Base-by-base conservation (phyloP, 495 filamentous ascomycete genomes). In the Aspergillus homomorphus region DNA sequence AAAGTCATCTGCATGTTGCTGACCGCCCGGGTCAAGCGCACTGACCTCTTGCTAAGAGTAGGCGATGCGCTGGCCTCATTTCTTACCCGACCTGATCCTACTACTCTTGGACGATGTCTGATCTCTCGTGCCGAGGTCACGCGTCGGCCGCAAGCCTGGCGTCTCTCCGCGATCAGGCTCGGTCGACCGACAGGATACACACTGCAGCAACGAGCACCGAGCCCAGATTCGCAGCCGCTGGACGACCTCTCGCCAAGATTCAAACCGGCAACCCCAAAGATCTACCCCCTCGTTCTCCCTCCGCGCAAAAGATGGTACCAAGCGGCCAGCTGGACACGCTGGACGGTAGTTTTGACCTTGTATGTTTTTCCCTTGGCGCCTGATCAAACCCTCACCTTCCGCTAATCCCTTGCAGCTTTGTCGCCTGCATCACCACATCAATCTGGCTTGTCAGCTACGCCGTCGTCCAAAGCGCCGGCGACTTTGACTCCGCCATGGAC, bases 21-120 rank as follows among this genome's bases (percentile, higher is more conserved):
- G 6, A 44, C 59, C 3, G 45, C 53, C 21, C 30, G 46, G 26
- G 49, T 33, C 15, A 56, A 53, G 23, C 48, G 26, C 10, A 45
- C 28, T 8, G 22, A 41, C 20, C 52, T 53, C 0, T 26, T 61
- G 8, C 26, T 65, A 28, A 65, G 52, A 1, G 48, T 60, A 0
- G 62, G 62, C 6, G 58, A 65, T 33, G 62, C 62, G 18, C 15
- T 65, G 5, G 46, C 58, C 6, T 65, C 58, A 0, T 65, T 65
- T 30, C 33, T 65, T 7, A 45, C 57, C 2, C 22, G 28, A 4
- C 56, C 58, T 8, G 62, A 65, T 45, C 20, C 21, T 5, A 51
- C 51, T 41, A 65, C 45, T 1, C 14, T 8, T 19, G 56, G 56
- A 1, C 26, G 41, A 22, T 55, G 58, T 50, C 54, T 59, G 1